Percentiles rank a stretch among this genome's conserved stretches.
Evolutionary conservation across 805 yeast genomes (phyloP).

Genomic region (Kazachstania viticola): DNA sequence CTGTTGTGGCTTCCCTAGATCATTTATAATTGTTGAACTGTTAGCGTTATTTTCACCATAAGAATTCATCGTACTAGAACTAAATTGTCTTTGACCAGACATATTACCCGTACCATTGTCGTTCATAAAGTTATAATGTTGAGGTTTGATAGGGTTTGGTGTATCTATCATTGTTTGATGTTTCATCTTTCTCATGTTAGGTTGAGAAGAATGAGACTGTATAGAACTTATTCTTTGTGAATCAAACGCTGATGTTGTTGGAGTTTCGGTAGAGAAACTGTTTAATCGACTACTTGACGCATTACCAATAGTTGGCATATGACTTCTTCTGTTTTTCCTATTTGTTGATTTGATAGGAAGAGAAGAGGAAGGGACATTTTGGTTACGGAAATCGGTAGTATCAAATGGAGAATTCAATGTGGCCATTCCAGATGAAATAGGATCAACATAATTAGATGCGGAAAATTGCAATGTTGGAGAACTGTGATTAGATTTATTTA

Average conservation of each 20-base stretch:
- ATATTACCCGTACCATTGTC: slow-evolving; percentile 2
- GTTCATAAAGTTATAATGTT: not conserved
- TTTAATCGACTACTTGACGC: slow-evolving; percentile 17
- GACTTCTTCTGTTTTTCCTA: slow-evolving; percentile 24
- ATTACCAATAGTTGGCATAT: slow-evolving; percentile 19
- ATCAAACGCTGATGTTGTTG: slow-evolving; percentile 2
- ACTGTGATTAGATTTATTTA: not conserved
- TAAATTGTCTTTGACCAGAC: slow-evolving; percentile 10
- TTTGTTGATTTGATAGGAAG: slow-evolving; percentile 21
- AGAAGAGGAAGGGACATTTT: slow-evolving; percentile 4
- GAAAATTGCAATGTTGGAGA: slow-evolving; percentile 5
- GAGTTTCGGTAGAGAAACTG: slow-evolving; percentile 6
- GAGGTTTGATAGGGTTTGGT: slow-evolving; percentile 6
- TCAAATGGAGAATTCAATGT: slow-evolving; percentile 5
- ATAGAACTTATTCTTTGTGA: slow-evolving; percentile 3
- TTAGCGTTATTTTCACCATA: no score
- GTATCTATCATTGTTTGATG: slow-evolving; percentile 4
- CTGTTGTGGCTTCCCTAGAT: no score
- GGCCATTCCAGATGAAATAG: slow-evolving; percentile 7
- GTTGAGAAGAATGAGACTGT: not conserved
- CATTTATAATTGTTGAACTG: no score
- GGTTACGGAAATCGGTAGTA: slow-evolving; percentile 3
- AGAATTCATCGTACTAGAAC: slow-evolving; percentile 12
- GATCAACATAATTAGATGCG: slow-evolving; percentile 14
- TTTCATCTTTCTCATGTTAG: not conserved